A percentile compares a stretch with the other conserved stretches of the same genome.
phyloP scores from a whole-genome alignment of 1,284 basidiomycete species.

The Cystobasidium sp. region DNA sequence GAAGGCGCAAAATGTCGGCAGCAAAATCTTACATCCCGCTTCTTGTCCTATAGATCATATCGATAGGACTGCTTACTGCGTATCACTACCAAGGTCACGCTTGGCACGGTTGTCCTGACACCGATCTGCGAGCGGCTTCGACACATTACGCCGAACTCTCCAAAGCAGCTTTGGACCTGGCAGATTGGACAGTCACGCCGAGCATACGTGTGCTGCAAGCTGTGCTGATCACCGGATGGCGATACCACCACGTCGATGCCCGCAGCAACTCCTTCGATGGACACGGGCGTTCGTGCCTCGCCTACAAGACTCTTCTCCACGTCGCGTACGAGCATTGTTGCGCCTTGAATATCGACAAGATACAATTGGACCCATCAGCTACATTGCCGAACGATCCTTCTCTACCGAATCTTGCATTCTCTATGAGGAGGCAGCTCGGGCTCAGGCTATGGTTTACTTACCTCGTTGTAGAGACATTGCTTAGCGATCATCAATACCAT shows the following conservation, averaged over 20 bases:
- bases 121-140: not conserved
- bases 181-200: not conserved
- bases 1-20: not conserved
- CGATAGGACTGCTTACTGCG: slow-evolving; percentile 5
- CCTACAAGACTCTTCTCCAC: not conserved
- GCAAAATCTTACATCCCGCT: not conserved
- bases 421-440: not conserved
- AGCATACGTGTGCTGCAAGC: slow-evolving; percentile 1
- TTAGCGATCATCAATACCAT: slow-evolving; percentile 3
- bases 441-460: slow-evolving; percentile 7
- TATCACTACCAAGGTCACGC: not conserved
- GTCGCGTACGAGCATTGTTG: slow-evolving; percentile 8
- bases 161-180: not conserved
- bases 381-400: not conserved
- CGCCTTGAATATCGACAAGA: not conserved
- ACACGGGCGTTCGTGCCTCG: not conserved
- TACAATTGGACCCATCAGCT: not conserved
- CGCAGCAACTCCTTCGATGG: slow-evolving; percentile 4
- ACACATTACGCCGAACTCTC: slow-evolving; percentile 5
- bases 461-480: not conserved
- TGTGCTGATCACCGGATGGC: slow-evolving; percentile 6
- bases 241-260: slow-evolving; percentile 5
- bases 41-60: not conserved
- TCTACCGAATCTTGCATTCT: not conserved
- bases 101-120: not conserved